Evolutionary conservation across 2,329 filamentous ascomycete genomes (phyloP), one percentile per base, ranked within the genome.

Genomic region (Phialophora chinensis): DNA sequence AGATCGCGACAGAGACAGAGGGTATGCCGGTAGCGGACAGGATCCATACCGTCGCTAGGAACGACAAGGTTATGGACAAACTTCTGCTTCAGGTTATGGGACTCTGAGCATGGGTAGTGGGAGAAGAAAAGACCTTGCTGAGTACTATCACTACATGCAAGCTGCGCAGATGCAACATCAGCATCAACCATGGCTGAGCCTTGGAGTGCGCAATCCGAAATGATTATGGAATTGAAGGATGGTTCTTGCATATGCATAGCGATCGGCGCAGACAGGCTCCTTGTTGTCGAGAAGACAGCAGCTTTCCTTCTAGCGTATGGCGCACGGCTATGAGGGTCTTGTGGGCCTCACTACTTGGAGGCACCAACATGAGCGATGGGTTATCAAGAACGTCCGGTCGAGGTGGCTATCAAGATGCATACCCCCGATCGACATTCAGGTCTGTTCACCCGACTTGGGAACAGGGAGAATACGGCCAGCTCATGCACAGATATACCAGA

Each of bases 171-270:
- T 29, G 47, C 59, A 61, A 12, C 47, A 33, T n/a, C n/a, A 50
- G 20, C 17, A 23, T 54, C 31, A 8, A 44, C 47, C 20, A 12
- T 60, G 27, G 57, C 27, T 23, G 20, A 20, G 44, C 31, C 3
- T 33, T 20, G 42, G 42, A 49, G 33, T 27, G 57, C 8, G 20
- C 6, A 44, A 25, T 3, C 31, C 10, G 29, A 5, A 50, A 53
- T 11, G 58, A 27, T 23, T 20, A 60, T 31, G 59, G 25, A 23
- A 53, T 20, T n/a, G 31, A 17, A 23, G 20, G 35, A 8, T 25
- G 11, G 35, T 44, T 54, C 57, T 55, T 65, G 33, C 59, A 63
- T 61, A 53, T 65, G 63, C 63, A 65, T 65, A 65, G 63, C 63
- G 57, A 65, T 38, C n/a, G 57, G 63, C 17, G 57, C 50, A 12